Percentiles rank a stretch among this genome's conserved stretches.
Conservation (phyloP, 805 yeast genomes). For the Metschnikowia amazonensis region DNA sequence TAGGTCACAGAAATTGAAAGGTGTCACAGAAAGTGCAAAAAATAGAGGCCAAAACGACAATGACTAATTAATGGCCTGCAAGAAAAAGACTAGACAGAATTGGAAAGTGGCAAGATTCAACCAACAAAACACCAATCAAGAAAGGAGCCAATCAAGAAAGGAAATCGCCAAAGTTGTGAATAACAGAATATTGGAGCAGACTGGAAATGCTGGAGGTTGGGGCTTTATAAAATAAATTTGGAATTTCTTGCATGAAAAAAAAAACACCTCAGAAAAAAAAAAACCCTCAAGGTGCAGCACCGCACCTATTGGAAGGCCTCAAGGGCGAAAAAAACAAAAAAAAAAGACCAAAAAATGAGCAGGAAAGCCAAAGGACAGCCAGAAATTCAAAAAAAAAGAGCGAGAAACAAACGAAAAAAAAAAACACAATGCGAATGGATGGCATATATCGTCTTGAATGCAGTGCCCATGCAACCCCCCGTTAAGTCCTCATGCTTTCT, state of each 20-base stretch:
- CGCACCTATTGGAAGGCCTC: background rate
- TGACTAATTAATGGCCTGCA: too few relatives aligned
- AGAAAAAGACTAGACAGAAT: too few relatives aligned
- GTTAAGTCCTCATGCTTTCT: background rate
- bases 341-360: too few relatives aligned
- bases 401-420: background rate
- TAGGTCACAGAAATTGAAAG: too few relatives aligned
- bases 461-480: background rate
- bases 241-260: constrained; percentile 2
- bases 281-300: background rate
- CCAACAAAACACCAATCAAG: background rate
- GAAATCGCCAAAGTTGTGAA: too few relatives aligned
- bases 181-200: background rate
- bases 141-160: too few relatives aligned
- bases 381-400: too few relatives aligned
- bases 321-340: background rate
- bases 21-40: background rate
- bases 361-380: background rate
- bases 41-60: too few relatives aligned
- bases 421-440: background rate
- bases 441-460: background rate
- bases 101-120: background rate
- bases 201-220: background rate
- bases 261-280: background rate
- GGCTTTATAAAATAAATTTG: background rate